Conservation (phyloP, 2,329 filamentous ascomycete genomes). For the Penicillium sp. region DNA sequence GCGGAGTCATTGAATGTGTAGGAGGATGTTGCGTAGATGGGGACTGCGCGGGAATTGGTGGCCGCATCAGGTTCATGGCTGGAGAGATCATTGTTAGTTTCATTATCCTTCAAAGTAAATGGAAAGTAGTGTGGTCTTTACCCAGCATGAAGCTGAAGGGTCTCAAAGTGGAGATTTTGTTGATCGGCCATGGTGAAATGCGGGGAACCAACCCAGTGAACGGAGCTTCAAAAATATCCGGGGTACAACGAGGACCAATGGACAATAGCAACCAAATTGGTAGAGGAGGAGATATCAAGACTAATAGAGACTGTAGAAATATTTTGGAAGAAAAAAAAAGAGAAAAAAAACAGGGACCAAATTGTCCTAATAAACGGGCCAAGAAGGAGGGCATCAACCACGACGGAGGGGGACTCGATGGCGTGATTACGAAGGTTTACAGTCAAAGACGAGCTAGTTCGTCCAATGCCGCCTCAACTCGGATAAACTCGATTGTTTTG, state of each 20-base stretch:
- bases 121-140: constrained; percentile 49
- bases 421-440: constrained; percentile 16
- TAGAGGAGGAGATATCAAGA: not conserved
- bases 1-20: constrained; percentile 95
- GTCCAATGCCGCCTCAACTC: not conserved
- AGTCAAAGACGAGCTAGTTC: not conserved
- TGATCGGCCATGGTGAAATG: constrained; percentile 41
- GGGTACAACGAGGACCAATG: not conserved
- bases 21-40: constrained; percentile 95
- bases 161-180: constrained; percentile 70
- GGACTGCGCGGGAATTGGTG: constrained; percentile 88
- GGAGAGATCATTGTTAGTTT: constrained; percentile 2
- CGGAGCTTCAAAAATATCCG: constrained; percentile 1
- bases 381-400: constrained; percentile 2
- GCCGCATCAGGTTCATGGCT: constrained; percentile 80
- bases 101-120: not conserved
- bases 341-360: not conserved
- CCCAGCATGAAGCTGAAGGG: constrained; percentile 84
- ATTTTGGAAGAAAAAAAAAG: not conserved
- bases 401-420: constrained; percentile 13
- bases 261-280: not conserved
- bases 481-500: not conserved
- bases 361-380: not conserved
- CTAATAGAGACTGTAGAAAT: not conserved
- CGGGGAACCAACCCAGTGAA: constrained; percentile 12